phyloP scores from a whole-genome alignment of 2,329 filamentous ascomycete species.

The Ploettnerulaceae sp. region DNA sequence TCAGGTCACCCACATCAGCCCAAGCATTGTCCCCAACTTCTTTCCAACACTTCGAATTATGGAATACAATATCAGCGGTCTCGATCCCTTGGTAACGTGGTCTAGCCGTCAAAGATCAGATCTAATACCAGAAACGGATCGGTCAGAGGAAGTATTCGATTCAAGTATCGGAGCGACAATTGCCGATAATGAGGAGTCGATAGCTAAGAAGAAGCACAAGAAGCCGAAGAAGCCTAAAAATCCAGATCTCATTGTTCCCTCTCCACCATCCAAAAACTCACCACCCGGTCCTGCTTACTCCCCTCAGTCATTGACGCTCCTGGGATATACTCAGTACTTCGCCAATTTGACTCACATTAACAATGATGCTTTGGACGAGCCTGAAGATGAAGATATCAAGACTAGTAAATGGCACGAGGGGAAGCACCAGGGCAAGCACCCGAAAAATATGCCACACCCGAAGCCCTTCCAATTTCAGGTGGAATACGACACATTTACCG shows the following conservation, averaged over 20 bases:
- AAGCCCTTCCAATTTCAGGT: slow-evolving; percentile 68
- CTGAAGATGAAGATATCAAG: slow-evolving; percentile 32
- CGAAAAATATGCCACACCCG: slow-evolving; percentile 51
- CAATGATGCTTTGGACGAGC: slow-evolving; percentile 51
- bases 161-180: background rate
- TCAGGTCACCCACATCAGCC: slow-evolving; percentile 72
- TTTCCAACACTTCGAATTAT: slow-evolving; percentile 86
- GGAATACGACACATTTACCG: slow-evolving; percentile 80
- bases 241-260: slow-evolving; percentile 60
- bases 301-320: slow-evolving; percentile 72
- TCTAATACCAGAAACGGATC: slow-evolving; percentile 15
- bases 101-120: slow-evolving; percentile 11
- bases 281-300: slow-evolving; percentile 88
- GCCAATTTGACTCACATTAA: slow-evolving; percentile 92
- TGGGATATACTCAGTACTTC: slow-evolving; percentile 84
- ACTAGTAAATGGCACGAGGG: slow-evolving; percentile 55
- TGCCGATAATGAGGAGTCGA: slow-evolving; percentile 19
- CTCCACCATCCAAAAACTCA: slow-evolving; percentile 64
- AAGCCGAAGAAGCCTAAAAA: slow-evolving; percentile 48
- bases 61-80: slow-evolving; percentile 77
- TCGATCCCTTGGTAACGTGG: slow-evolving; percentile 27
- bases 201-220: slow-evolving; percentile 40
- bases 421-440: slow-evolving; percentile 56
- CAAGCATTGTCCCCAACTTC: slow-evolving; percentile 89
- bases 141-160: slow-evolving; percentile 19